Conservation (phyloP, 331 rosid species). For the Acacia pycnantha region DNA sequence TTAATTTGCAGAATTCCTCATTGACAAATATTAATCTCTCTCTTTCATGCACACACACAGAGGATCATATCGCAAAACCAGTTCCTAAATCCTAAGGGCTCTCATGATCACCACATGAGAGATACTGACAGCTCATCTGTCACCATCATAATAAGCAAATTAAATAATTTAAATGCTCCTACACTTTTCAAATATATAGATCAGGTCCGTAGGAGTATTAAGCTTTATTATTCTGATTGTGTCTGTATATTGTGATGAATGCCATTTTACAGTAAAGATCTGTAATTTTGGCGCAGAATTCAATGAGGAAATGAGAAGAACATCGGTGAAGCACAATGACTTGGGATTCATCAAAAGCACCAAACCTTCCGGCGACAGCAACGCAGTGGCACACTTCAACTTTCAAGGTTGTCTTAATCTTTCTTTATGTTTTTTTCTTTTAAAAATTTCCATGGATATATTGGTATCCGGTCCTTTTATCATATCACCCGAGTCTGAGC, state of each 20-base stretch:
- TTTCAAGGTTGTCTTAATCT: slow-evolving; percentile 40
- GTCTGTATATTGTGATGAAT: too few relatives aligned
- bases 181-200: too few relatives aligned
- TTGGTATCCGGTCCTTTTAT: too few relatives aligned
- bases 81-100: background rate
- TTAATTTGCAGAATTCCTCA: background rate
- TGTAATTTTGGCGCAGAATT: background rate
- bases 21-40: background rate
- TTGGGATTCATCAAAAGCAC: slow-evolving; percentile 38
- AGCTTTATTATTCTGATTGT: too few relatives aligned
- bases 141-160: background rate
- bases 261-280: background rate
- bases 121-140: background rate
- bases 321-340: background rate
- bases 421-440: background rate
- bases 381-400: slow-evolving; percentile 43
- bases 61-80: background rate
- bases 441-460: too few relatives aligned
- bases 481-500: too few relatives aligned
- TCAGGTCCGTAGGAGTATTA: too few relatives aligned
- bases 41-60: background rate
- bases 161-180: background rate
- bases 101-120: background rate
- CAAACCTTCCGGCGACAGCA: slow-evolving; percentile 68
- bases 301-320: background rate